Evolutionary conservation across 2,329 filamentous ascomycete species (phyloP).

Genomic region (Escovopsis sp.): DNA sequence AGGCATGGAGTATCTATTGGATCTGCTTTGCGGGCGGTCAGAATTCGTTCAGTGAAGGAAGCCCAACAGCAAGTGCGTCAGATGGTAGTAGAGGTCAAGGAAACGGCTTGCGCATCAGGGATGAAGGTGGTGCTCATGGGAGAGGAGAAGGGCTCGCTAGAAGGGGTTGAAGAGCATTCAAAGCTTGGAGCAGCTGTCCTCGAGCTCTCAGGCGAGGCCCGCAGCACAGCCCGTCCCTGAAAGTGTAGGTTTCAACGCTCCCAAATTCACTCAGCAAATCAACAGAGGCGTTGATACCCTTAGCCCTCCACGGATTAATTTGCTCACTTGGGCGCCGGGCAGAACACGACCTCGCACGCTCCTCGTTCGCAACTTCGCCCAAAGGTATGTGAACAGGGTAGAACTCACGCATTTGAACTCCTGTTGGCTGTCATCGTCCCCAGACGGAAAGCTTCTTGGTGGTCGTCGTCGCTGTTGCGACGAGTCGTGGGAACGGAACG

Average conservation of each 20-base stretch:
- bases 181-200: neutral
- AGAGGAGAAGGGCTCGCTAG: neutral
- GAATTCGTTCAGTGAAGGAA: too few relatives aligned
- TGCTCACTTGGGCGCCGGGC: too few relatives aligned
- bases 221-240: too few relatives aligned
- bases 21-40: constrained; percentile 29
- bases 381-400: too few relatives aligned
- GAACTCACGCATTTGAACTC: constrained; percentile 64
- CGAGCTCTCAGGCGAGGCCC: neutral
- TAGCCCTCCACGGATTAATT: too few relatives aligned
- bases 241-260: too few relatives aligned
- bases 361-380: too few relatives aligned
- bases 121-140: neutral
- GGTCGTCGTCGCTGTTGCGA: constrained; percentile 84
- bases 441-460: constrained; percentile 58
- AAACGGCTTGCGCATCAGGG: neutral
- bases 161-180: neutral
- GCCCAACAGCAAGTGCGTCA: too few relatives aligned
- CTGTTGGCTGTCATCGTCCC: constrained; percentile 40
- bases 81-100: neutral
- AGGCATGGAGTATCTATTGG: constrained; percentile 90
- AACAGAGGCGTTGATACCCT: too few relatives aligned
- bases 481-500: constrained; percentile 77
- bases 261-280: too few relatives aligned
- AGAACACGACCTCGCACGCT: too few relatives aligned